phyloP scores from a whole-genome alignment of 768 basidiomycete species.

The Tephrocybe rancida region DNA sequence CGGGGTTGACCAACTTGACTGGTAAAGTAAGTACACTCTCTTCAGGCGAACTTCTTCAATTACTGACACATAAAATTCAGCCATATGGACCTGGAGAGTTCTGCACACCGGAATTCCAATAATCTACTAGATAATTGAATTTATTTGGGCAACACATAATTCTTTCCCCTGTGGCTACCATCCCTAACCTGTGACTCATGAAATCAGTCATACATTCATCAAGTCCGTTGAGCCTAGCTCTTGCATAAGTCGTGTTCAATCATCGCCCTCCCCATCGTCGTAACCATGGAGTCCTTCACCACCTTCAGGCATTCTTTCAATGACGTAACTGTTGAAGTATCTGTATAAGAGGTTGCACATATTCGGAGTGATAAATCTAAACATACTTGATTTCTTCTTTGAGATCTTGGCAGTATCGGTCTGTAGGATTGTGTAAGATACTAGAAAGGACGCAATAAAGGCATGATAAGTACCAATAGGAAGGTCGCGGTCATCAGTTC shows the following conservation, averaged over 20 bases:
- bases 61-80: conserved; percentile 39
- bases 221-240: neutral
- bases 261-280: conserved; percentile 83
- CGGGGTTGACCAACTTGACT: conserved; percentile 80
- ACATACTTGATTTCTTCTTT: conserved; percentile 83
- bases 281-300: conserved; percentile 73
- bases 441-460: neutral
- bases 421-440: conserved; percentile 33
- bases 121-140: neutral
- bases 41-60: neutral
- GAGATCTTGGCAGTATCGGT: conserved; percentile 84
- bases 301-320: conserved; percentile 70
- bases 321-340: conserved; percentile 58
- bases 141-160: neutral
- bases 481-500: conserved; percentile 66
- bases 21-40: conserved; percentile 58
- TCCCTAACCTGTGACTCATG: neutral
- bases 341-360: conserved; percentile 12
- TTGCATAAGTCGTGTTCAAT: conserved; percentile 50
- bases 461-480: conserved; percentile 57
- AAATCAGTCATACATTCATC: conserved; percentile 7
- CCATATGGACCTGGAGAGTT: conserved; percentile 94
- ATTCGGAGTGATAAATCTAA: neutral
- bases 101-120: conserved; percentile 84
- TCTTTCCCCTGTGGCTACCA: neutral